Evolutionary conservation across 1,284 basidiomycete genomes (phyloP), one percentile per base, ranked within the genome.

Genomic region (Ganoderma resinaceum): DNA sequence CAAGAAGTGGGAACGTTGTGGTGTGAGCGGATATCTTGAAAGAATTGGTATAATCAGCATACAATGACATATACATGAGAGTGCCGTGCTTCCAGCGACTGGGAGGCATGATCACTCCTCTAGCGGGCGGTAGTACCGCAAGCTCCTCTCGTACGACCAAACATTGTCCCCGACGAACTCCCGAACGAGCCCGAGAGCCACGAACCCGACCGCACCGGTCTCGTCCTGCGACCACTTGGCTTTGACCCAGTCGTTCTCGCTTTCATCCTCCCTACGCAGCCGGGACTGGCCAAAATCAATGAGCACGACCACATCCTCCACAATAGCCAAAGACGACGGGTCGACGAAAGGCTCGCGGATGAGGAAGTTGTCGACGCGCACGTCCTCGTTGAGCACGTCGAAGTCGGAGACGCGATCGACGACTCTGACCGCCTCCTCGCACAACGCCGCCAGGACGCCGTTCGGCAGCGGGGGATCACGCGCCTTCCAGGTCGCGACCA

Each of bases 311-410:
- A 61, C 40, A 33, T 33, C 33, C 43, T 62, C 61, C 29, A 62
- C 46, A n/a, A 60, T 26, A 26, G 31, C 37, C 0, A n/a, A 2
- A 38, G 23, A 37, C 3, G n/a, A 46, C 23, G 65, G n/a, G 60
- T 16, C 35, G 23, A 62, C 6, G 37, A 61, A 66, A 11, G 43
- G 33, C 65, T 61, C 40, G 26, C 65, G 59, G 61, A 66, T 35
- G 43, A 66, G 65, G 46, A 66, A 66, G 65, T 66, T 66, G 61
- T 66, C 65, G 29, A 66, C n/a, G 38, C 65, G 59, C 49, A 66
- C 65, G 29, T 66, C 65, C 26, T 66, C 65, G 60, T 66, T 66
- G 11, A 66, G 60, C 43, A 66, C 65, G n/a, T 66, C 43, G 49
- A 55, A 66, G 49, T 66, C 65, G n/a, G 59, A 62, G 26, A 66